A percentile compares a stretch with the other conserved stretches of the same genome.
Conservation (phyloP, 2,329 filamentous ascomycete genomes). For the Falciphora oryzae region DNA sequence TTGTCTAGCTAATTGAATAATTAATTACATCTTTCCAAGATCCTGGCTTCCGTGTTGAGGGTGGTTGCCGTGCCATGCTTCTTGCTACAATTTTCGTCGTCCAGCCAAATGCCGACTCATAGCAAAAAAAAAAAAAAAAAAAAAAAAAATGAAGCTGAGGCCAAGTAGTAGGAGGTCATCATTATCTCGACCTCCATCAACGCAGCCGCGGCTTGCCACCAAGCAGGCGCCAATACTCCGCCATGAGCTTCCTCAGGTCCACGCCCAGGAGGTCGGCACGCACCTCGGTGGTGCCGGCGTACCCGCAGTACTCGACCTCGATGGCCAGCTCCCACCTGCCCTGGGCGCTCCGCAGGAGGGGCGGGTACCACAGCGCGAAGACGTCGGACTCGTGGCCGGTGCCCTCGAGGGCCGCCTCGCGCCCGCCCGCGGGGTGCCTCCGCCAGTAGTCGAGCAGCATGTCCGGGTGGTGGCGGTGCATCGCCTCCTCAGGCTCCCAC, state of each 20-base stretch:
- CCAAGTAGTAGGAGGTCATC: too few species aligned
- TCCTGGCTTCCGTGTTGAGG: too few species aligned
- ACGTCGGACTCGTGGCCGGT: slow-evolving; percentile 3
- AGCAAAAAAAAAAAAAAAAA: too few species aligned
- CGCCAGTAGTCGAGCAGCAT: slow-evolving; percentile 4
- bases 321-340: not conserved
- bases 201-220: slow-evolving; percentile 2
- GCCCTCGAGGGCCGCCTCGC: not conserved
- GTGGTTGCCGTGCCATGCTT: not conserved
- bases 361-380: not conserved
- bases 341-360: not conserved
- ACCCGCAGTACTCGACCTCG: slow-evolving; percentile 8
- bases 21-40: not conserved
- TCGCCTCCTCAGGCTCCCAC: slow-evolving; percentile 1
- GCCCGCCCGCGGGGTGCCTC: not conserved
- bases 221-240: not conserved
- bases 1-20: not conserved
- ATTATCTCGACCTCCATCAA: not conserved
- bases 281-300: slow-evolving; percentile 1
- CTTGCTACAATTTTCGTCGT: too few species aligned
- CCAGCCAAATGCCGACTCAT: too few species aligned
- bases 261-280: not conserved
- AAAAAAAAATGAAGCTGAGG: too few species aligned
- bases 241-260: not conserved
- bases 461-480: not conserved